Evolutionary conservation across 495 filamentous ascomycete genomes (phyloP), one percentile per base, ranked within the genome.

Genomic region (Letharia lupina): DNA sequence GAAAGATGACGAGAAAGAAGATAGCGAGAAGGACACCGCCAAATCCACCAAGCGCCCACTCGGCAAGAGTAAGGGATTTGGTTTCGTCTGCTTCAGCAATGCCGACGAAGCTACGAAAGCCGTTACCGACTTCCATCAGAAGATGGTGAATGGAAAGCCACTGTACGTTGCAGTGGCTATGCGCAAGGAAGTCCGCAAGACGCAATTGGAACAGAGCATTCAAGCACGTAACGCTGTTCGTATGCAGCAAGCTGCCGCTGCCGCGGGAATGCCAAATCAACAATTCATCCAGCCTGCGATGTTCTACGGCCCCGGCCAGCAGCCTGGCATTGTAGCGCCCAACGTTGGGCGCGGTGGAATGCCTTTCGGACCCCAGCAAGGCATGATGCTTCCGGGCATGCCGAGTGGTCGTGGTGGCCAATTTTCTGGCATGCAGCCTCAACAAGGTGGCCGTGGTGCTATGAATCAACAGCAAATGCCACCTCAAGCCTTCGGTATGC

Each of bases 1-100:
- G 58, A 80, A 86, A 70, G 78, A 83, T 40, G 68, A 67, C 3
- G 81, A 86, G 73, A 83, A 89, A 75, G 79, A 86, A 65, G 76
- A 77, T 47, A 78, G 82, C 66, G 79, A 77, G 64, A 84, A 78
- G 67, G 73, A 75, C 50, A 76, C 80, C 54, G 33, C 54, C 63
- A 89, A 89, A 81, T 73, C 80, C 72, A 80, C 84, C 63, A 92
- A 93, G 79, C 90, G 87, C 79, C 79, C 83, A 64, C 81, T 96
- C 40, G 94, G 94, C 69, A 98, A 98, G 89, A 96, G 91, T 87
- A 98, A 97, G 82, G 94, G 94, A 72, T 99, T 99, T 74, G 95
- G 94, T 71, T 99, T 99, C 77, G 95, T 99, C 71, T 99, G 94
- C 89, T 99, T 99, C 83, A 91, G 87, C 83, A 96, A 94, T 83